A percentile compares a stretch with the other conserved stretches of the same genome.
Conservation (phyloP, 106 monocot species). For the Dendrobium chrysotoxum region DNA sequence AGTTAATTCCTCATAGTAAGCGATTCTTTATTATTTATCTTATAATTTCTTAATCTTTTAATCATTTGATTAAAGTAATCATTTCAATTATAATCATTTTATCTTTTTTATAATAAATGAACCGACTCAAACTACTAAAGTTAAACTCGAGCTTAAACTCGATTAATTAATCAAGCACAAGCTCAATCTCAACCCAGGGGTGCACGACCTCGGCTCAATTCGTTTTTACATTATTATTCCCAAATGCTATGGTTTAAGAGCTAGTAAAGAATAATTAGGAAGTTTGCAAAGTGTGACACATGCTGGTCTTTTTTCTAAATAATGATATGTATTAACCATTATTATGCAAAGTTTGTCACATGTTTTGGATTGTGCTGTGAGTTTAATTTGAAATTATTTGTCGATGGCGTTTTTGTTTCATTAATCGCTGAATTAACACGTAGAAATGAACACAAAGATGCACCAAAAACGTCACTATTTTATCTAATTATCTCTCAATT, state of each 20-base stretch:
- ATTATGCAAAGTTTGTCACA: background rate
- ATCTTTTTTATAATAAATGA: too few relatives aligned
- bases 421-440: background rate
- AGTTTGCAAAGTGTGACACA: background rate
- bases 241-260: background rate
- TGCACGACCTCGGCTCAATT: too few relatives aligned
- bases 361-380: background rate
- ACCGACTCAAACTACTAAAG: too few relatives aligned
- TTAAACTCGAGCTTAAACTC: too few relatives aligned
- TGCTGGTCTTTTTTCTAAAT: background rate
- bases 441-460: background rate
- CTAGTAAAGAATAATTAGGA: background rate
- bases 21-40: too few relatives aligned
- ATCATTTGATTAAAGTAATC: too few relatives aligned
- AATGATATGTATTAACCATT: background rate
- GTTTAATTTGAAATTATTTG: too few relatives aligned
- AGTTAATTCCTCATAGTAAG: too few relatives aligned
- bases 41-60: too few relatives aligned
- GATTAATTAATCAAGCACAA: too few relatives aligned
- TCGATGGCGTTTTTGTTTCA: background rate
- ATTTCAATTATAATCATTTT: too few relatives aligned
- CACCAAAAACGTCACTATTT: conserved; percentile 3
- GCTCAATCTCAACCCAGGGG: too few relatives aligned
- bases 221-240: background rate
- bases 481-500: background rate